Evolutionary conservation across 495 filamentous ascomycete genomes (phyloP), one percentile per base, ranked within the genome.

Genomic region (Penicillium bialowiezense): DNA sequence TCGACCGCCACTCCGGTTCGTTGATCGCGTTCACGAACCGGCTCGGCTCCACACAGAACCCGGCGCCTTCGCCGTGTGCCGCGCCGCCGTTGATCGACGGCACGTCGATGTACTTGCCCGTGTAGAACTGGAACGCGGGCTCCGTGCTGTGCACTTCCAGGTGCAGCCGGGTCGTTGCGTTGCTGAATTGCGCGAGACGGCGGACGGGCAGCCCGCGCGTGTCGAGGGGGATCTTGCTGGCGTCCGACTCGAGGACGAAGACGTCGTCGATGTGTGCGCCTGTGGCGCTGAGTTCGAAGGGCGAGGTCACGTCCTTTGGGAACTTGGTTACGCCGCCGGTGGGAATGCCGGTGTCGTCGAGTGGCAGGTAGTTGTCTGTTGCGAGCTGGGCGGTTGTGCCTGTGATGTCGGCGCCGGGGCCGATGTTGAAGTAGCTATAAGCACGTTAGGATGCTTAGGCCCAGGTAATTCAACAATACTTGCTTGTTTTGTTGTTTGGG

Each of bases 111-210:
- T 81, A 83, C 58, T 88, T 86, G 37, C 91, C 93, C 0, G 89
- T 95, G 71, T 97, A 97, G 71, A 95, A 95, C 66, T 96, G 91
- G 79, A 96, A 97, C 0, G 91, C 90, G 1, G 93, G 93, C 69
- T 97, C 91, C 0, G 91, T 97, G 70, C 86, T 91, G 56, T 81
- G 70, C 7, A 95, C 84, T 55, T 96, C 88, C 17, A 97, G 81
- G 58, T 95, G 83, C 51, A 96, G 73, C 37, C 81, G 80, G 15
- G 84, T 82, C 5, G 70, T 73, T 5, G 87, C 81, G 58, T 95
- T 87, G 63, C 76, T 79, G 48, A 91, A 86, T 15, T 72, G 73
- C 29, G 85, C 85, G 3, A 88, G 78, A 5, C 73, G 80, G 20
- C 76, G 73, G 10, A 96, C 70, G 0, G 87, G 81, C 50, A 68